Evolutionary conservation across 2,329 filamentous ascomycete genomes (phyloP), one percentile per base, ranked within the genome.

Genomic region (Cyphellophora attinorum): DNA sequence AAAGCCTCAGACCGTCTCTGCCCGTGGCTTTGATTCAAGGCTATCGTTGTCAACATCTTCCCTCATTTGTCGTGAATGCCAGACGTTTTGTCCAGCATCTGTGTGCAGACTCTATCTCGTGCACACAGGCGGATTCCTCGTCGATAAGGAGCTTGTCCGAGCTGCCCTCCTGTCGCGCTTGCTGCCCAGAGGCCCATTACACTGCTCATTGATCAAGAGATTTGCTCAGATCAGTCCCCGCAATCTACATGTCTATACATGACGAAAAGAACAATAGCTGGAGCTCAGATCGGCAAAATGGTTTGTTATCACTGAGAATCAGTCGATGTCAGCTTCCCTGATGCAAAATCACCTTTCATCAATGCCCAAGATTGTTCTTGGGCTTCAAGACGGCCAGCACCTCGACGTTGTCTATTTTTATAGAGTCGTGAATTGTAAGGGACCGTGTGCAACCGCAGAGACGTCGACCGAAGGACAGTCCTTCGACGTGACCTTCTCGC

Each of bases 251-350:
- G n/a, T n/a, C n/a, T n/a, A n/a, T n/a, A n/a, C n/a, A n/a, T n/a
- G n/a, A n/a, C n/a, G n/a, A n/a, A n/a, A n/a, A n/a, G n/a, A n/a
- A n/a, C n/a, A n/a, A n/a, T n/a, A n/a, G n/a, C 27, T 33, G 38
- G 38, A 46, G 43, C 45, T 46, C 43, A 46, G 45, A 48, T 46
- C 45, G 43, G 45, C 45, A 46, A 48, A 46, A 48, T 33, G 21
- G 8, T 15, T 11, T 31, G 19, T 27, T 19, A 25, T 44, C 39
- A 40, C 39, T 42, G 33, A 21, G 21, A 13, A 37, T 48, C 45
- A 48, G 43, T 27, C 39, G 43, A 48, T 46, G 45, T 46, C 43
- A 39, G 41, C 43, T 43, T 16, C n/a, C n/a, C n/a, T n/a, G n/a
- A n/a, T 37, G 39, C 34, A 36, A 37, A 18, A 39, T 13, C 21